phyloP scores from a whole-genome alignment of 371 early-diverging fungal species.

The Mucor piriformis region DNA sequence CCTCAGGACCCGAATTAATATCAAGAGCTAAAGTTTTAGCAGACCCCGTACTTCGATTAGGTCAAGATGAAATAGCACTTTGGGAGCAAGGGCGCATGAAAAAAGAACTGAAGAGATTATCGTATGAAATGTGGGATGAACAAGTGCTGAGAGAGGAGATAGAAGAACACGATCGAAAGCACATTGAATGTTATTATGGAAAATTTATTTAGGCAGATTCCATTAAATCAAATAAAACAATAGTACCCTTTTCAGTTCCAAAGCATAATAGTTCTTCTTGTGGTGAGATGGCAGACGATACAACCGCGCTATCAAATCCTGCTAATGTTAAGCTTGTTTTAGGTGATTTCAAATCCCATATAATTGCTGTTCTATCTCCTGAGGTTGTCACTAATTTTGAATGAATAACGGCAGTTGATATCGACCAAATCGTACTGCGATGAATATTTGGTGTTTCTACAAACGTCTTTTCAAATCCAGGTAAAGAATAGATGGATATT shows the following conservation, averaged over 20 bases:
- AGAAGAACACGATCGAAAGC: slow-evolving; percentile 5
- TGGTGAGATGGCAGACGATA: slow-evolving; percentile 19
- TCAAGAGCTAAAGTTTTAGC: slow-evolving; percentile 22
- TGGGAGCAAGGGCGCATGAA: slow-evolving; percentile 18
- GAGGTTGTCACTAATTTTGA: slow-evolving; percentile 66
- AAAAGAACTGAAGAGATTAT: slow-evolving; percentile 4
- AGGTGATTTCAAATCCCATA: slow-evolving; percentile 68
- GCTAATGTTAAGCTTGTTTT: slow-evolving; percentile 12
- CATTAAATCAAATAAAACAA: slow-evolving; percentile 21
- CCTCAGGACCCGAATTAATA: slow-evolving; percentile 12
- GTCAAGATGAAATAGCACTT: slow-evolving; percentile 21
- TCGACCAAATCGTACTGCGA: slow-evolving; percentile 27
- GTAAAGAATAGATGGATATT: slow-evolving; percentile 19
- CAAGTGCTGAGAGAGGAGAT: slow-evolving; percentile 1
- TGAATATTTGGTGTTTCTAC: slow-evolving; percentile 22
- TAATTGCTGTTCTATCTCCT: slow-evolving; percentile 70
- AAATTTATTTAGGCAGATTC: slow-evolving; percentile 24
- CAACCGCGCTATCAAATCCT: slow-evolving; percentile 29
- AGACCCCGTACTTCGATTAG: slow-evolving; percentile 18
- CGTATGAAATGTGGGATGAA: slow-evolving; percentile 13
- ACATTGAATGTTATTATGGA: background rate
- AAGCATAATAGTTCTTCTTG: slow-evolving; percentile 24
- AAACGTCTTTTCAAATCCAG: slow-evolving; percentile 19
- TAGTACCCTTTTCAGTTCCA: slow-evolving; percentile 26
- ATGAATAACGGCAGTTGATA: slow-evolving; percentile 20